Evolutionary conservation across 2,329 filamentous ascomycete genomes (phyloP), one percentile per base, ranked within the genome.

Genomic region (Xylariaceae sp.): DNA sequence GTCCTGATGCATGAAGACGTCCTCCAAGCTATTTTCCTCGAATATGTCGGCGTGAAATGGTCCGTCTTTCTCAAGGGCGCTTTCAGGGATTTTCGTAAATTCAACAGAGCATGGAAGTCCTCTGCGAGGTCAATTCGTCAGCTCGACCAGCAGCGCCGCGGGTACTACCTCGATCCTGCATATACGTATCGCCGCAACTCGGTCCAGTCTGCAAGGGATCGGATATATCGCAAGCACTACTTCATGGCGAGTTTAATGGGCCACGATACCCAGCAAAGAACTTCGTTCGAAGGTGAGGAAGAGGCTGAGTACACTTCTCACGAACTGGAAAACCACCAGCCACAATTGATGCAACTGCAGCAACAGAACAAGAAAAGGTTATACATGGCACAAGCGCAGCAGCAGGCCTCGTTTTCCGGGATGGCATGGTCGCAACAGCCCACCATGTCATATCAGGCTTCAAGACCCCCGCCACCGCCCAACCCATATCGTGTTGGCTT

Each of bases 1-100:
- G 72, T 82, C n/a, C 74, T 76, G 56, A 82, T 82, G 77, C 77
- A 82, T 31, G 79, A 82, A 58, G 80, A 83, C 28, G 73, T 82
- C 0, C 73, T 82, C 1, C 78, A 82, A 50, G 78, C 79, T 1
- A 74, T 83, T 1, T 76, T 83, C n/a, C 67, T 83, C 0, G 78
- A 83, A 41, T 79, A 77, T 49, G 72, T 83, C 23, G 80, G 80
- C 2, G 69, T 78, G 12, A 77, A 73, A 26, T 80, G 78, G 76
- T 79, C 78, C 1, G 74, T 77, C 0, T 74, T 75, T 31, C 64
- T 82, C 47, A 81, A 79, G 46, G 11, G 49, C 0, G 67, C 63
- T 0, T 75, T 82, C 36, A 60, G 41, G 4, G 28, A 29, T 0
- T 71, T 74, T 49, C 73, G 73, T 33, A 59, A 66, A 9, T 67